phyloP scores from a whole-genome alignment of 768 basidiomycete genomes.

The Mrakia frigida region DNA sequence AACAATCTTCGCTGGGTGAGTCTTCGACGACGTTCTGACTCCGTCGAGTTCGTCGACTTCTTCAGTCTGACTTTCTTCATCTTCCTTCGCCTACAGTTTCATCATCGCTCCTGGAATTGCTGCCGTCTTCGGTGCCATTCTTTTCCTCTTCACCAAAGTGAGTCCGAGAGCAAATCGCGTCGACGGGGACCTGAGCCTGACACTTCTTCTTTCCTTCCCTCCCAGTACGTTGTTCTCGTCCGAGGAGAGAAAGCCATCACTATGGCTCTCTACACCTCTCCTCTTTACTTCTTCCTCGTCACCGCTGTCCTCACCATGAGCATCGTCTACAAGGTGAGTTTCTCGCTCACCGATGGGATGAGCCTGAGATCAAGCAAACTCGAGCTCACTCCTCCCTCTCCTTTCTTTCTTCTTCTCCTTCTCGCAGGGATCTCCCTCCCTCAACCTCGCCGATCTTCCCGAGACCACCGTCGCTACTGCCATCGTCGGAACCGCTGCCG shows the following conservation, averaged over 20 bases:
- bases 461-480: conserved; percentile 41
- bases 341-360: too few relatives aligned
- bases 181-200: background rate
- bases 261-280: conserved; percentile 42
- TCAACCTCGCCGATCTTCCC: conserved; percentile 44
- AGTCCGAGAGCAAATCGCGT: background rate
- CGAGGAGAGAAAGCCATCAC: conserved; percentile 43
- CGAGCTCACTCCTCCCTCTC: too few relatives aligned
- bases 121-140: conserved; percentile 13
- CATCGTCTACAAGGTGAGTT: conserved; percentile 44
- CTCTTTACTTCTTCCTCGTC: conserved; percentile 39
- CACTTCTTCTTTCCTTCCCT: conserved; percentile 41
- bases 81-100: conserved; percentile 35
- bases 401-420: too few relatives aligned
- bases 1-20: conserved; percentile 16
- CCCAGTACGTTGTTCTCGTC: conserved; percentile 43
- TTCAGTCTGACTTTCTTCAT: background rate
- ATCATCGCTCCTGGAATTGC: conserved; percentile 36
- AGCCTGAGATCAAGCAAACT: too few relatives aligned
- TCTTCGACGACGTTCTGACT: too few relatives aligned
- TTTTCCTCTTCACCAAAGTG: conserved; percentile 26
- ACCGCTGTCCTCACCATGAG: conserved; percentile 46
- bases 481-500: conserved; percentile 45
- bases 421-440: conserved; percentile 42
- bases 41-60: background rate